phyloP scores from a whole-genome alignment of 108 stramenopile genomes.

The Aurantiochytrium sp. region DNA sequence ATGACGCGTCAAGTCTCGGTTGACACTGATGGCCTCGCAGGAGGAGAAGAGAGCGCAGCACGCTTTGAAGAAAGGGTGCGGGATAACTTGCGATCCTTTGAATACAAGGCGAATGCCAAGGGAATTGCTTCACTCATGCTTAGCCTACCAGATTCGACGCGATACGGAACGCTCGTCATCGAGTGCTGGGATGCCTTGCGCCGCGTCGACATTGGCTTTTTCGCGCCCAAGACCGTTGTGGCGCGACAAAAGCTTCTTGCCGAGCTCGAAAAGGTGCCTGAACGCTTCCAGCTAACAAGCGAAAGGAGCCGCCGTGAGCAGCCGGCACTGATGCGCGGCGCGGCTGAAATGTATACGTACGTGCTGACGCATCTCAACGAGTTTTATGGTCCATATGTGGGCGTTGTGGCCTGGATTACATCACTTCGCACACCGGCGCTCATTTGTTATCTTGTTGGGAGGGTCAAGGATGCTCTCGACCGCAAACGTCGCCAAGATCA shows the following conservation, averaged over 20 bases:
- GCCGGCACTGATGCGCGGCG: neutral
- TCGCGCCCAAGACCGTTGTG: neutral
- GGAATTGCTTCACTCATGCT: slow-evolving; percentile 20
- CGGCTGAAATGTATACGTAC: neutral
- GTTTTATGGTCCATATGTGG: neutral
- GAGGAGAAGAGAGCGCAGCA: neutral
- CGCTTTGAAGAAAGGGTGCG: neutral
- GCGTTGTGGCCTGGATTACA: neutral
- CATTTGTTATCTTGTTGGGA: neutral
- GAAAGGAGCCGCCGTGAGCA: neutral
- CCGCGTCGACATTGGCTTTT: neutral
- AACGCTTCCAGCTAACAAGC: neutral
- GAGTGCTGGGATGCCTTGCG: slow-evolving; percentile 11
- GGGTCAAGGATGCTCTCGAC: neutral
- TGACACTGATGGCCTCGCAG: neutral
- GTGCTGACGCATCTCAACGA: neutral
- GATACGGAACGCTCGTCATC: slow-evolving; percentile 7
- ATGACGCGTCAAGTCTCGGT: neutral
- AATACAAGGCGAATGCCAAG: slow-evolving; percentile 16
- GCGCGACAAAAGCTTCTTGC: neutral
- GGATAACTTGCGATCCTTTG: neutral
- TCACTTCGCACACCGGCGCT: neutral
- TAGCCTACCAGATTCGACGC: neutral
- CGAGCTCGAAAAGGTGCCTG: neutral
- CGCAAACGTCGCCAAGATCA: neutral